Evolutionary conservation across 2,329 filamentous ascomycete species (phyloP).

Genomic region (Phyllosticta capitalensis): DNA sequence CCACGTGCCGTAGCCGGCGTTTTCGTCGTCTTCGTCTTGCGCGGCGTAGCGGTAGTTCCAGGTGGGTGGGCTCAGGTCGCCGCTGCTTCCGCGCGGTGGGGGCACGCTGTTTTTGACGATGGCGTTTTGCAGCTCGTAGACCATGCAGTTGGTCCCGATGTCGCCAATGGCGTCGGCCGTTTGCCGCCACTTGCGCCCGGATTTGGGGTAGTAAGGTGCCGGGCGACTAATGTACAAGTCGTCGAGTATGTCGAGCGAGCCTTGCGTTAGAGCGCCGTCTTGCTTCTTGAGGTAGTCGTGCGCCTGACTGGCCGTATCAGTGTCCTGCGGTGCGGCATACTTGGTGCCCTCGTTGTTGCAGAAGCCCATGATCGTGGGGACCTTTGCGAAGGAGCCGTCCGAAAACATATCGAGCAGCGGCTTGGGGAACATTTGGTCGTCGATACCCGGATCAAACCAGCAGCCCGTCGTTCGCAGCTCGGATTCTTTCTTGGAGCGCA

Average conservation of each 20-base stretch:
- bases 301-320: slow-evolving; percentile 39
- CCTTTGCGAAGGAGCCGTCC: slow-evolving; percentile 39
- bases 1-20: slow-evolving; percentile 50
- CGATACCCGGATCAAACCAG: slow-evolving; percentile 43
- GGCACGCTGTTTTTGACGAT: slow-evolving; percentile 29
- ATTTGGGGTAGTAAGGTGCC: slow-evolving; percentile 41
- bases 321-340: slow-evolving; percentile 42
- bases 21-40: slow-evolving; percentile 45
- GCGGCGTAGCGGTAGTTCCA: slow-evolving; percentile 67
- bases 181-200: slow-evolving; percentile 50
- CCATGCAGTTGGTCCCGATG: slow-evolving; percentile 47
- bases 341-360: slow-evolving; percentile 57
- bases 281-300: slow-evolving; percentile 49
- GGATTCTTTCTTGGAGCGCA: slow-evolving; percentile 36
- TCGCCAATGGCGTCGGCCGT: slow-evolving; percentile 45
- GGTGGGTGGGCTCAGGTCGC: slow-evolving; percentile 19
- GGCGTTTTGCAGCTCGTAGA: slow-evolving; percentile 43
- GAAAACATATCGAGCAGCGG: slow-evolving; percentile 41
- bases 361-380: slow-evolving; percentile 45
- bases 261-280: slow-evolving; percentile 45
- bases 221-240: slow-evolving; percentile 40
- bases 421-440: slow-evolving; percentile 41
- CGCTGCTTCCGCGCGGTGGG: slow-evolving; percentile 40
- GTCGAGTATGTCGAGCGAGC: slow-evolving; percentile 45
- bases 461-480: slow-evolving; percentile 40